Percentiles rank a stretch among this genome's conserved stretches.
These are phyloP conservation scores for Cryptococcus sp. DNA, from an alignment of 1,284 basidiomycete genomes.

Conservation along the genomic window DNA sequence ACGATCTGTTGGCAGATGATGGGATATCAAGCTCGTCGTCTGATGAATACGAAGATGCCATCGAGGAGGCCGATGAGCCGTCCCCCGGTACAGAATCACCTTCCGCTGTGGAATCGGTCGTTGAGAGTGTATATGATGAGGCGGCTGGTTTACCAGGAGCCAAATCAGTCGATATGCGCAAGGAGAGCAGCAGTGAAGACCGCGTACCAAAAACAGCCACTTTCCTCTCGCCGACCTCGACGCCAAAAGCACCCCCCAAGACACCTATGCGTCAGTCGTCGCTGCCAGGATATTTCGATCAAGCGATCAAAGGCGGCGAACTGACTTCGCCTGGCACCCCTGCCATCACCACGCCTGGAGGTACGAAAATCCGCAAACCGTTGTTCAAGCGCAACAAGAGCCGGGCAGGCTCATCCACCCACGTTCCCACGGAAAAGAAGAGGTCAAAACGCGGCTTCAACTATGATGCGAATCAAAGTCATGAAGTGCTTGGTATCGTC, in stretches of 20 bases:
- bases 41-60: conserved; percentile 55
- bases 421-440: conserved; percentile 19
- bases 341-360: conserved; percentile 33
- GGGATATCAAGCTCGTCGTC: conserved; percentile 65
- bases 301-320: background rate
- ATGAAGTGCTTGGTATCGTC: conserved; percentile 89
- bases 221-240: conserved; percentile 18
- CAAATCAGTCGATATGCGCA: conserved; percentile 6
- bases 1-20: conserved; percentile 69
- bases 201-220: conserved; percentile 18
- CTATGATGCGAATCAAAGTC: conserved; percentile 62
- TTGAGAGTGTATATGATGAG: conserved; percentile 9
- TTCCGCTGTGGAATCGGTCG: conserved; percentile 8
- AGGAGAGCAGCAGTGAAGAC: background rate
- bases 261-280: conserved; percentile 20
- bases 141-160: conserved; percentile 17
- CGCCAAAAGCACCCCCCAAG: conserved; percentile 3
- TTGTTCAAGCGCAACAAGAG: conserved; percentile 30
- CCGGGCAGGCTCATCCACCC: conserved; percentile 9
- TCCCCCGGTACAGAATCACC: conserved; percentile 23
- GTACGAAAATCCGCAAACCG: conserved; percentile 22
- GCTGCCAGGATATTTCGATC: conserved; percentile 25
- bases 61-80: conserved; percentile 39
- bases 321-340: conserved; percentile 18
- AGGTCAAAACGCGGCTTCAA: conserved; percentile 59